These are phyloP conservation scores for Diaporthe caulivora DNA, from an alignment of 2,329 filamentous ascomycete genomes.

Conservation along the genomic window DNA sequence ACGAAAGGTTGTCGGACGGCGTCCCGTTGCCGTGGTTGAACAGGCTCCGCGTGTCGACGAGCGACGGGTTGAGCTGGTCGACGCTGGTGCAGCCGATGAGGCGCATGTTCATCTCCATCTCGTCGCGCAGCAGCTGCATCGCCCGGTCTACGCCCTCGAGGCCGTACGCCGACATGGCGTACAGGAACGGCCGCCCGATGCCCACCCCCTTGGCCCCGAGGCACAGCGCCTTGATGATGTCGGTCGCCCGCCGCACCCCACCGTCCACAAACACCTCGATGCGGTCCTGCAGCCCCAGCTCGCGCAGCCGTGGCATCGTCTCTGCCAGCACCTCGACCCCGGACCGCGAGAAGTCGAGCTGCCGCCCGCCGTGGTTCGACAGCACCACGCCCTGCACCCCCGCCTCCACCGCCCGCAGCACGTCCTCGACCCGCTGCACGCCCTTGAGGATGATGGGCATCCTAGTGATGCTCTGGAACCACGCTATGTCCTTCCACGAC, in stretches of 20 bases:
- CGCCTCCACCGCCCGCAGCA: conserved; percentile 84
- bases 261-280: conserved; percentile 94
- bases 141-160: conserved; percentile 88
- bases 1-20: conserved; percentile 62
- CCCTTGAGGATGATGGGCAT: conserved; percentile 98
- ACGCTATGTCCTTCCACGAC: conserved; percentile 93
- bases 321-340: conserved; percentile 92
- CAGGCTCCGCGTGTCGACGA: conserved; percentile 84
- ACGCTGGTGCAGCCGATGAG: conserved; percentile 84
- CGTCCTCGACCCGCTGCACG: conserved; percentile 95
- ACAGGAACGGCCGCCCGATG: conserved; percentile 94
- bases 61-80: conserved; percentile 81
- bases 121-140: conserved; percentile 92
- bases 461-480: conserved; percentile 89
- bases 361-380: conserved; percentile 94
- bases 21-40: conserved; percentile 60
- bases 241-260: conserved; percentile 88
- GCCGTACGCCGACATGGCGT: conserved; percentile 95
- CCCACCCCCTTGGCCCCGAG: conserved; percentile 93
- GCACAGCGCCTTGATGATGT: conserved; percentile 95
- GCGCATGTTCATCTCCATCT: conserved; percentile 99
- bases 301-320: conserved; percentile 87
- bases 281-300: conserved; percentile 78
- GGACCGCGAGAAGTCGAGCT: conserved; percentile 91
- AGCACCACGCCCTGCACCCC: conserved; percentile 92